Evolutionary conservation across 768 basidiomycete genomes (phyloP).

Genomic region (Neoboletus subvelutipes): DNA sequence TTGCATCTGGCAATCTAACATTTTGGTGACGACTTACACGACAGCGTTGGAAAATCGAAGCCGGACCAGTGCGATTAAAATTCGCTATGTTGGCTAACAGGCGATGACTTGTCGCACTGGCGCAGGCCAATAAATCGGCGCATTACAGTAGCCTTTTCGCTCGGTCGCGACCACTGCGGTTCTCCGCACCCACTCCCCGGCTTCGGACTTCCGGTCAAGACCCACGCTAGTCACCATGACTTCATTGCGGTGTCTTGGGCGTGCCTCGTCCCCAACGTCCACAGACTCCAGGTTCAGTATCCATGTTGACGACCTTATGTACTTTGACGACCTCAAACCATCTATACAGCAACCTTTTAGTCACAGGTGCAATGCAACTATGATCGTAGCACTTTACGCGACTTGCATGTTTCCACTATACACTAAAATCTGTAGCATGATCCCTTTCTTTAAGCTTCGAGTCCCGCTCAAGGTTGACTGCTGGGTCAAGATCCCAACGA

Average conservation of each 20-base stretch:
- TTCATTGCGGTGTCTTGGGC: slow-evolving; percentile 17
- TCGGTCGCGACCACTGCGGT: slow-evolving; percentile 21
- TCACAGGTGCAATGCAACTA: slow-evolving; percentile 7
- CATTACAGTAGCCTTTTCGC: slow-evolving; percentile 25
- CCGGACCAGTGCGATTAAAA: slow-evolving; percentile 68
- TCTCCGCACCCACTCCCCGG: slow-evolving; percentile 18
- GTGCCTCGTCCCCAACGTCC: slow-evolving; percentile 9
- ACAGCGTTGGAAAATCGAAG: slow-evolving; percentile 69
- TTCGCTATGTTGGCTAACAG: slow-evolving; percentile 68
- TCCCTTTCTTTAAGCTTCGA: not conserved
- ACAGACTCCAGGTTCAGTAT: slow-evolving; percentile 16
- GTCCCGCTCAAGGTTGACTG: not conserved
- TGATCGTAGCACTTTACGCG: slow-evolving; percentile 10
- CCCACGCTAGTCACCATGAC: slow-evolving; percentile 10
- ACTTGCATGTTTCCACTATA: slow-evolving; percentile 10
- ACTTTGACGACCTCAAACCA: slow-evolving; percentile 25
- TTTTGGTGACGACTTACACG: not conserved
- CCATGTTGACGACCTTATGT: slow-evolving; percentile 24
- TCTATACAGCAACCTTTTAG: slow-evolving; percentile 6
- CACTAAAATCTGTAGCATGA: not conserved
- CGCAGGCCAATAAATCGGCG: slow-evolving; percentile 16
- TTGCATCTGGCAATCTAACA: not conserved
- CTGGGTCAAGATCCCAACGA: not conserved
- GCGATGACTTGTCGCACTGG: slow-evolving; percentile 13
- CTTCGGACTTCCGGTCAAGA: slow-evolving; percentile 24